These are phyloP conservation scores for Nissolia schottii DNA, from an alignment of 306 rosid species.

Conservation along the genomic window DNA sequence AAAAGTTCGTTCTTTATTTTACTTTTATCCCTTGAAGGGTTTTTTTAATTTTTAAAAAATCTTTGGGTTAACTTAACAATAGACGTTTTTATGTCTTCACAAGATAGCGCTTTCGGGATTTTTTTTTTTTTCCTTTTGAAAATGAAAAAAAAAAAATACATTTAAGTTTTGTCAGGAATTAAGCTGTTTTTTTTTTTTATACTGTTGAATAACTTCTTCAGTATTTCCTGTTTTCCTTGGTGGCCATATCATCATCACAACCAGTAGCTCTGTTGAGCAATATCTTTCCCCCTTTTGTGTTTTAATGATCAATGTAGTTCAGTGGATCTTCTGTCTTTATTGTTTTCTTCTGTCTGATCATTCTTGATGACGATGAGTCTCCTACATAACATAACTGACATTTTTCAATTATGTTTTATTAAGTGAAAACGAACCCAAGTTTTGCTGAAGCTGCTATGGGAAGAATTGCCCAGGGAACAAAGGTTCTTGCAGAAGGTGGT, in stretches of 20 bases:
- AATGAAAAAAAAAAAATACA: no score
- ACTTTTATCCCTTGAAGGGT: no score
- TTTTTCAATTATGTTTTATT: conserved; percentile 8
- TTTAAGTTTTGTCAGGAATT: not conserved
- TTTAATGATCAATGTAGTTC: not conserved
- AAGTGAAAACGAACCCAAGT: conserved; percentile 73
- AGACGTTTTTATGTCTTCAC: no score
- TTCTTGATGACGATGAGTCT: not conserved
- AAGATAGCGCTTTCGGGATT: not conserved
- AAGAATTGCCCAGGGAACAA: conserved; percentile 90
- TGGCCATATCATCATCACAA: not conserved
- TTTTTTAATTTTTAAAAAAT: no score
- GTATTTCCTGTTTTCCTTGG: not conserved
- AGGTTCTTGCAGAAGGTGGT: conserved; percentile 94
- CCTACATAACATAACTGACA: not conserved
- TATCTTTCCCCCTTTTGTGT: not conserved
- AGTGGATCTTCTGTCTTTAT: not conserved
- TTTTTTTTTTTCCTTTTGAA: not conserved
- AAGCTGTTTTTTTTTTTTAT: not conserved
- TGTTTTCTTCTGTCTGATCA: not conserved
- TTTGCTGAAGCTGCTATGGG: conserved; percentile 74
- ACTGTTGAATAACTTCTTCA: not conserved
- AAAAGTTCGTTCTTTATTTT: no score
- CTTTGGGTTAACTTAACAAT: no score
- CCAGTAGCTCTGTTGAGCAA: not conserved